phyloP scores from a whole-genome alignment of 148 eudicot genomes.

The Chenopodium formosanum region DNA sequence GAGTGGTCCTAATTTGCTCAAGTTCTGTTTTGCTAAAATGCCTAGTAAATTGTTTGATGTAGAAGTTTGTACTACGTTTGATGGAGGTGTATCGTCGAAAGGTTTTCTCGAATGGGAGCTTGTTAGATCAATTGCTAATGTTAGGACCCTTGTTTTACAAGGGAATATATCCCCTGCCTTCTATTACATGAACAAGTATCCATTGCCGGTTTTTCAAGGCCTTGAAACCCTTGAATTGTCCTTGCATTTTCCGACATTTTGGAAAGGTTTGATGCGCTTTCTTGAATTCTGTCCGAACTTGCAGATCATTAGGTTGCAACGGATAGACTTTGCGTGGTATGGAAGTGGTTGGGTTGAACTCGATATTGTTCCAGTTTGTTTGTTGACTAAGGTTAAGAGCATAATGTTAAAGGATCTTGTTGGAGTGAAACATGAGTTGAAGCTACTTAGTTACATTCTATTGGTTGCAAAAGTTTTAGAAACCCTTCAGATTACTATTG shows the following conservation, averaged over 20 bases:
- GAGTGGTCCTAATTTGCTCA: background rate
- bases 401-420: background rate
- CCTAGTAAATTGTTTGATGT: background rate
- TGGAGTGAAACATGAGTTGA: background rate
- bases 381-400: conserved; percentile 2
- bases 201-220: background rate
- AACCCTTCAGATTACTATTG: background rate
- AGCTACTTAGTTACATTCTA: background rate
- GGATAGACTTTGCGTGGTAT: background rate
- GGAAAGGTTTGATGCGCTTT: background rate
- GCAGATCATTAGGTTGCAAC: background rate
- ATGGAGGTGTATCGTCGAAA: background rate
- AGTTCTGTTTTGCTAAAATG: background rate
- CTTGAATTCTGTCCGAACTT: conserved; percentile 3
- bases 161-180: background rate
- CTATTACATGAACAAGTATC: background rate
- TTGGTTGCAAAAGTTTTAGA: background rate
- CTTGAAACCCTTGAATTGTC: background rate
- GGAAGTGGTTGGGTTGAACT: background rate
- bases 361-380: background rate
- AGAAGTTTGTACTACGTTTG: background rate
- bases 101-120: background rate
- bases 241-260: background rate
- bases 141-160: background rate
- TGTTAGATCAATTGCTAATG: background rate